Base-by-base conservation (phyloP, 2,329 filamentous ascomycete genomes). In the Orbilia quercus region DNA sequence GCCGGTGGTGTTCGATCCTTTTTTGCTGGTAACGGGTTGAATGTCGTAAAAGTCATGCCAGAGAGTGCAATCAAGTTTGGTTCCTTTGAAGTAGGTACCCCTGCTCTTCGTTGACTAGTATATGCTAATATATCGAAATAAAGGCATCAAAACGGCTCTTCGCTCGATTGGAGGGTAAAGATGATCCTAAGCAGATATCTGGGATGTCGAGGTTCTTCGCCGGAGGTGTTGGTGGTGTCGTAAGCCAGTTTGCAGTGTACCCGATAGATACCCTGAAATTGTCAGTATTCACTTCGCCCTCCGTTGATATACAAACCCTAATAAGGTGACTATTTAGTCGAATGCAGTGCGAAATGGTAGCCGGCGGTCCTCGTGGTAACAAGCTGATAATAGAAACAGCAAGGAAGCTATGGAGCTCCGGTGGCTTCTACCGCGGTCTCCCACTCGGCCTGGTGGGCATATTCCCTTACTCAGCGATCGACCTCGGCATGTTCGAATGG, bases 61-160 rank as follows among this genome's bases (percentile, higher is more conserved):
- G 95, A 99, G 82, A 97, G 94, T 25, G 94, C 95, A 23, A 96
- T 99, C 80, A 96, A 97, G 81, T 99, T 99, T 80, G 95, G 95
- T 72, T 94, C 93, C 18, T 99, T 97, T 79, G 95, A 99, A 82
- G 87, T 86, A 78, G 83, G 87, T 86, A 78, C 81, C 28, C 9
- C 28, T 9, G 28, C 9, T 31, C 28, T 9, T 5, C 28, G 4
- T 31, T 31, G 28, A 31, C 4, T 5, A 31, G 9, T 9, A 31
- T 5, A 5, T 31, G 9, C 40, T 64, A 44, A 34, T 20, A 20
- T 66, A 51, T 48, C n/a, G 48, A 44, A n/a, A 58, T 66, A 28
- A 14, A 88, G 86, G 92, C 92, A 57, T 90, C 92, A 7, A 99
- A 98, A 84, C 89, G 92, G 75, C 87, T 90, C 2, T 87, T 98